A percentile compares a stretch with the other conserved stretches of the same genome.
phyloP scores from a whole-genome alignment of 306 rosid species.

The Cucurbita moschata region DNA sequence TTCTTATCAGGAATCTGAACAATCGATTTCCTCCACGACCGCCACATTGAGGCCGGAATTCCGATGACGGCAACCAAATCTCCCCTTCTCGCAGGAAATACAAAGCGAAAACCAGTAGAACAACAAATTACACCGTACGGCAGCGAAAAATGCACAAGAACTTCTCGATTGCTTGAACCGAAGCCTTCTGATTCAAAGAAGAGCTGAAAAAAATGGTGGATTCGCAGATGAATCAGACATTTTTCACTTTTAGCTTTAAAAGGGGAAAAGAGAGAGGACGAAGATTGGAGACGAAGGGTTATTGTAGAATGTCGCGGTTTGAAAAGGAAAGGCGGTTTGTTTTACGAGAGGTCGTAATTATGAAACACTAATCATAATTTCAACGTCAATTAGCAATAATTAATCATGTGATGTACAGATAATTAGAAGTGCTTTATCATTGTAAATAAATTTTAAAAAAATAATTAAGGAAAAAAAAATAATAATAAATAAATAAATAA shows the following conservation, averaged over 20 bases:
- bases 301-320: slow-evolving; percentile 6
- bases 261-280: background rate
- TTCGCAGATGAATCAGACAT: slow-evolving; percentile 9
- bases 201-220: slow-evolving; percentile 14
- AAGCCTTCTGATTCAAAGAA: slow-evolving; percentile 20
- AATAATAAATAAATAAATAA: too few relatives aligned
- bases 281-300: slow-evolving; percentile 2
- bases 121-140: background rate
- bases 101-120: background rate
- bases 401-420: background rate
- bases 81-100: background rate
- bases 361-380: background rate
- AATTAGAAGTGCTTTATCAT: background rate
- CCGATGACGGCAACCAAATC: background rate
- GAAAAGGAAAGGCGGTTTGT: slow-evolving; percentile 15
- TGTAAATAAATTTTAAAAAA: too few relatives aligned
- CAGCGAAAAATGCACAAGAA: background rate
- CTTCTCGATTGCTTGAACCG: slow-evolving; percentile 24
- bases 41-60: slow-evolving; percentile 62
- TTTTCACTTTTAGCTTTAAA: background rate
- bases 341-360: slow-evolving; percentile 11
- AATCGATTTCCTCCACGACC: slow-evolving; percentile 63
- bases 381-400: background rate
- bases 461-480: too few relatives aligned
- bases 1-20: slow-evolving; percentile 36